Conservation (phyloP, 2,329 filamentous ascomycete species). For the Chaetomium sp. region DNA sequence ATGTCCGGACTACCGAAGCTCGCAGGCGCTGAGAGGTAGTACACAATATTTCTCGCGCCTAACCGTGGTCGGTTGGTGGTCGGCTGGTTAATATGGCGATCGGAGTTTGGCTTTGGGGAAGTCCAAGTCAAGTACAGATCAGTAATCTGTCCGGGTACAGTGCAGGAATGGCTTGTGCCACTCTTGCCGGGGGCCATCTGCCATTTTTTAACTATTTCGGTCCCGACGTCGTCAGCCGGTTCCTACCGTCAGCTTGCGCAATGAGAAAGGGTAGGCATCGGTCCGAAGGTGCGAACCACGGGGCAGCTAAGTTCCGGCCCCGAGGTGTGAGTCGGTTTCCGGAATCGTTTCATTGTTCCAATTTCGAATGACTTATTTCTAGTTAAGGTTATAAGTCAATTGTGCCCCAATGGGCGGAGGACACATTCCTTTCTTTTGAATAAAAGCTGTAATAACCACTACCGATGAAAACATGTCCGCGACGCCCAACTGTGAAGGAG, state of each 20-base stretch:
- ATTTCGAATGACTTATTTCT: too few species aligned
- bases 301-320: not conserved
- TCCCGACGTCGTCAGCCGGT: not conserved
- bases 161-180: slow-evolving; percentile 1
- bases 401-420: too few species aligned
- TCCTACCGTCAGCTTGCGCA: not conserved
- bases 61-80: slow-evolving; percentile 9
- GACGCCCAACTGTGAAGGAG: not conserved
- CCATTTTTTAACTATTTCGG: slow-evolving; percentile 14
- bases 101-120: slow-evolving; percentile 36
- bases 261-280: not conserved
- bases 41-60: slow-evolving; percentile 2
- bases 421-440: too few species aligned
- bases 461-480: too few species aligned
- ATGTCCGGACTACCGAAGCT: slow-evolving; percentile 32
- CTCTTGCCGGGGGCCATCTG: not conserved
- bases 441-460: too few species aligned
- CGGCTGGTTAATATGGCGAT: slow-evolving; percentile 24
- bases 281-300: not conserved
- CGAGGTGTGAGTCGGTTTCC: not conserved
- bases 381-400: too few species aligned
- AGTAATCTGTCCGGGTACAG: too few species aligned
- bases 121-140: too few species aligned
- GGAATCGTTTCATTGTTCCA: not conserved
- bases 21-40: slow-evolving; percentile 7